Conservation (phyloP, 192 early-diverging fungal species). For the Lobosporangium transversale region DNA sequence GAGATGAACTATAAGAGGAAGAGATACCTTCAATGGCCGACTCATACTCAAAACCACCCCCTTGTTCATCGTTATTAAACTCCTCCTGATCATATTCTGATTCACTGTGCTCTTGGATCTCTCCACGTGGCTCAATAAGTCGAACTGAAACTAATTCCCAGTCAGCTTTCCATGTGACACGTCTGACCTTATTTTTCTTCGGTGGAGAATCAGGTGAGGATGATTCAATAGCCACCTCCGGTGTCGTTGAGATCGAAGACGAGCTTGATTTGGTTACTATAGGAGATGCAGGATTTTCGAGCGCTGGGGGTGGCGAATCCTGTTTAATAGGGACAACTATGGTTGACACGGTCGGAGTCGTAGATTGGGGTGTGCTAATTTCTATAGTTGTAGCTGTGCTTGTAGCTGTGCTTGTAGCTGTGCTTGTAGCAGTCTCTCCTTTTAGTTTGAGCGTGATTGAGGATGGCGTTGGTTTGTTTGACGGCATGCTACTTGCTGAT, state of each 20-base stretch:
- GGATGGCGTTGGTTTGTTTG: no score
- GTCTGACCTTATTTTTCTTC: constrained; percentile 1
- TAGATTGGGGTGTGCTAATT: background rate
- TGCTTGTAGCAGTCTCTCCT: background rate
- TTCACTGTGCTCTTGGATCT: background rate
- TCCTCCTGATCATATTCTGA: background rate
- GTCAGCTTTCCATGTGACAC: constrained; percentile 4
- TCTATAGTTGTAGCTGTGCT: background rate
- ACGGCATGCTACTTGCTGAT: no score
- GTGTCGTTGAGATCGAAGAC: background rate
- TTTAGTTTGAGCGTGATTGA: background rate
- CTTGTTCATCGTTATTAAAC: background rate
- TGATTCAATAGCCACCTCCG: background rate
- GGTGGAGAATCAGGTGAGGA: background rate
- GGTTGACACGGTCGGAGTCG: background rate
- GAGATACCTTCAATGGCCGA: background rate
- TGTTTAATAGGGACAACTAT: no score
- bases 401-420: no score
- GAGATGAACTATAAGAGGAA: no score
- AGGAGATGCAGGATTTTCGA: background rate
- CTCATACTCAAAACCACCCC: background rate
- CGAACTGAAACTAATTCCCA: constrained; percentile 2
- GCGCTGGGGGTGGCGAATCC: no score
- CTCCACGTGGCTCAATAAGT: constrained; percentile 2
- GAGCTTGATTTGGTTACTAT: background rate